A percentile compares a stretch with the other conserved stretches of the same genome.
Evolutionary conservation across 2,329 filamentous ascomycete genomes (phyloP).

Genomic region (Lizonia empirigonia): DNA sequence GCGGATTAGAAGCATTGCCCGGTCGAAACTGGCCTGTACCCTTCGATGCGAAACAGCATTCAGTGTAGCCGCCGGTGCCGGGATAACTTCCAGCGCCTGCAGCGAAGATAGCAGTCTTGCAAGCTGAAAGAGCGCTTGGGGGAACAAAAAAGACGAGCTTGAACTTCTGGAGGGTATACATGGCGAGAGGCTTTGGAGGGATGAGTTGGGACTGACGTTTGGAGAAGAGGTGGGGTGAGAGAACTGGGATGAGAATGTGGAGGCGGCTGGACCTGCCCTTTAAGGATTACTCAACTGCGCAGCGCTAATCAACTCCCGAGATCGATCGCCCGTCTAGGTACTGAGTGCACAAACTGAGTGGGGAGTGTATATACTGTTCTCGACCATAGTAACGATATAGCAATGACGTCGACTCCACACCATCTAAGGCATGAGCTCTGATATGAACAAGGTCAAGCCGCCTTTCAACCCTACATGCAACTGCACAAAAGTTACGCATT

Average conservation of each 20-base stretch:
- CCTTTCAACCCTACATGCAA: too few relatives aligned
- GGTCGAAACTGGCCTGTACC: conserved; percentile 72
- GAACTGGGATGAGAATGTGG: background rate
- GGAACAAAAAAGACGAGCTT: conserved; percentile 56
- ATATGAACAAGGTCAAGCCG: too few relatives aligned
- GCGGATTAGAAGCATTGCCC: conserved; percentile 64
- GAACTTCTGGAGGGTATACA: conserved; percentile 35
- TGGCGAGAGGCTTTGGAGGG: background rate
- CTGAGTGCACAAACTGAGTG: too few relatives aligned
- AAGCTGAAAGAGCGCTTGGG: conserved; percentile 40
- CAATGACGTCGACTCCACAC: background rate
- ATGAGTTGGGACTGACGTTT: background rate
- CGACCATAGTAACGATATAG: background rate
- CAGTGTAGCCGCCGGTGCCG: conserved; percentile 50
- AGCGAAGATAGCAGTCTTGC: conserved; percentile 54
- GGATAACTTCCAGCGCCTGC: conserved; percentile 54
- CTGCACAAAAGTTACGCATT: background rate
- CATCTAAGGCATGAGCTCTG: too few relatives aligned
- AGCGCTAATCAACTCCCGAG: too few relatives aligned
- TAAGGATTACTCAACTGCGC: background rate
- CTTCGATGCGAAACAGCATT: conserved; percentile 50
- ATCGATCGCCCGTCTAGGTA: too few relatives aligned
- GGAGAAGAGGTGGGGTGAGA: background rate
- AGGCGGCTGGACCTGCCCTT: background rate
- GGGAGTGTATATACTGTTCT: too few relatives aligned